A percentile compares a stretch with the other conserved stretches of the same genome.
Conservation (phyloP, 2,329 filamentous ascomycete species). For the Trichoderma arundinaceum region DNA sequence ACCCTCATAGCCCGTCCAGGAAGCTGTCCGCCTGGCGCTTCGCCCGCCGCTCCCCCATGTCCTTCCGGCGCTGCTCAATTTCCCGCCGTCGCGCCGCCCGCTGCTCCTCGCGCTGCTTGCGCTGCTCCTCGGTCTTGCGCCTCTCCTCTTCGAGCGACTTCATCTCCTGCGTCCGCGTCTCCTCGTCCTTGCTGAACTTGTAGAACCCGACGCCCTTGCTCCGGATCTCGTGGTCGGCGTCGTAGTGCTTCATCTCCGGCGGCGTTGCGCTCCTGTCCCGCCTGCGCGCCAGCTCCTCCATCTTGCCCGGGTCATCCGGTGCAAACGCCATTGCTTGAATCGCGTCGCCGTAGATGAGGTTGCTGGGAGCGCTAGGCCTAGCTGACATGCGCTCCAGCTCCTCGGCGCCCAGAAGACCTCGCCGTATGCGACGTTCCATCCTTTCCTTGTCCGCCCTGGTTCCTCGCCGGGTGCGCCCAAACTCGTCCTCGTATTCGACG, state of each 20-base stretch:
- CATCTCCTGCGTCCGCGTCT: conserved; percentile 73
- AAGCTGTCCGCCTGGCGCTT: conserved; percentile 76
- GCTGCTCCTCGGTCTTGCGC: conserved; percentile 68
- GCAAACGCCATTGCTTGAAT: conserved; percentile 85
- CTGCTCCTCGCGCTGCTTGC: conserved; percentile 60
- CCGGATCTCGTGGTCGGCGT: conserved; percentile 81
- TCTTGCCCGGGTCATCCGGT: conserved; percentile 71
- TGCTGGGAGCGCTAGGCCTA: conserved; percentile 67
- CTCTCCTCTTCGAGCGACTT: conserved; percentile 70
- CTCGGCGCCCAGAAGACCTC: conserved; percentile 59
- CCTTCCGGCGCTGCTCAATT: conserved; percentile 67
- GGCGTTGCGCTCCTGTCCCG: conserved; percentile 81
- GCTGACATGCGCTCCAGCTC: conserved; percentile 73
- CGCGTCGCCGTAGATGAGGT: conserved; percentile 83
- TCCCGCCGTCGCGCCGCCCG: conserved; percentile 64
- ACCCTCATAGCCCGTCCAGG: conserved; percentile 60
- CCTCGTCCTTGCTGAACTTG: conserved; percentile 80
- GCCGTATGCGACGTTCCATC: conserved; percentile 60
- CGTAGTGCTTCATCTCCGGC: conserved; percentile 82
- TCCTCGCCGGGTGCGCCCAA: conserved; percentile 78
- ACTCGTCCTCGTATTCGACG: conserved; percentile 91
- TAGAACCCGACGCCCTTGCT: conserved; percentile 92
- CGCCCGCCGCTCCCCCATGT: conserved; percentile 65
- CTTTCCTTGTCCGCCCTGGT: conserved; percentile 71
- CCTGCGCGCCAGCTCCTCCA: conserved; percentile 78